Evolutionary conservation across 768 basidiomycete species (phyloP), one percentile per base, ranked within the genome.

Genomic region (Kwoniella mangroviensis): DNA sequence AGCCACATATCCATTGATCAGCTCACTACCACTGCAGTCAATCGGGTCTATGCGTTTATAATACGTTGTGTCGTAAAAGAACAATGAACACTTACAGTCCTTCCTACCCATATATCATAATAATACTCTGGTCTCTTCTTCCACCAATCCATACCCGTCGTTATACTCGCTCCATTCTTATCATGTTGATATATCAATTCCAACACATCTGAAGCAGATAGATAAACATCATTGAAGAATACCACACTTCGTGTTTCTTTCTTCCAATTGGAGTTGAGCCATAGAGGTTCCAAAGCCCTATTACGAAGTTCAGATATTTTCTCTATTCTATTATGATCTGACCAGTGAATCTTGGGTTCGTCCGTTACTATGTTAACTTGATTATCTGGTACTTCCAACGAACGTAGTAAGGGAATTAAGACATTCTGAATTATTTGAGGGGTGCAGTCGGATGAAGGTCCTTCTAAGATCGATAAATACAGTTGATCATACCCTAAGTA

Each of bases 21-120:
- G n/a, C n/a, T n/a, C n/a, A n/a, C n/a, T n/a, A n/a, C n/a, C n/a
- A n/a, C n/a, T n/a, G n/a, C n/a, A n/a, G n/a, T n/a, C n/a, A n/a
- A n/a, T n/a, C n/a, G n/a, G n/a, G n/a, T n/a, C n/a, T n/a, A n/a
- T n/a, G n/a, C n/a, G n/a, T n/a, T n/a, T n/a, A n/a, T n/a, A n/a
- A n/a, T n/a, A n/a, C n/a, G n/a, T n/a, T n/a, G n/a, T n/a, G n/a
- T n/a, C n/a, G n/a, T n/a, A n/a, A n/a, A n/a, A n/a, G n/a, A n/a
- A n/a, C n/a, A n/a, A 13, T 3, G 19, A 28, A 22, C 15, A 80
- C 79, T 68, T 43, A 81, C 81, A 1, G 81, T 83, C 57, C 79
- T 65, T 22, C 73, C 82, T 2, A 81, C 82, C 82, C 82, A 83
- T 41, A 83, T 74, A 74, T 83, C 82, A 62, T 83, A 83, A 58